Evolutionary conservation across 768 basidiomycete genomes (phyloP), one percentile per base, ranked within the genome.

Genomic region (Saitozyma podzolica): DNA sequence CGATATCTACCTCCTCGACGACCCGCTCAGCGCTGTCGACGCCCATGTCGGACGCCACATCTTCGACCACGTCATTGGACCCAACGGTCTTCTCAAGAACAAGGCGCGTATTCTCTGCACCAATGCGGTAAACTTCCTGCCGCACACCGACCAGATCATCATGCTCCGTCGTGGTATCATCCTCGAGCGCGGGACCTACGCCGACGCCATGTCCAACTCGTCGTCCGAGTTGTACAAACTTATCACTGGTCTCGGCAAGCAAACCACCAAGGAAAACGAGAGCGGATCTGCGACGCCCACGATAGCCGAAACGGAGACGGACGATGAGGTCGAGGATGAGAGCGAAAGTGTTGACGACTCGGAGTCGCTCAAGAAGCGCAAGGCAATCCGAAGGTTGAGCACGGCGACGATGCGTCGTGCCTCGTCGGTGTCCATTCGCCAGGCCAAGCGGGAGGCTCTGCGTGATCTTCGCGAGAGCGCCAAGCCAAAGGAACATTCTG

Each of bases 1-100:
- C 0, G 94, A 98, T 77, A 77, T 96, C 85, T 92, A 89, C 53
- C 84, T 97, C 1, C 83, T 97, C 6, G 95, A 97, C 68, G 94
- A 98, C 65, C 92, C 92, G 48, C 83, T 97, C 41, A 88, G 90
- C 37, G 80, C 81, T 10, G 78, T 89, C 84, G 41, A 75, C 41
- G 73, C 73, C 11, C 75, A 77, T 54, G 73, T 77, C 48, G 74
- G 74, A 17, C 67, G 70, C 48, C 73, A 68, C 16, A 58, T 70
- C 51, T 55, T 63, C 89, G 91, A 92, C 69, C 84, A 90, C 54
- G 89, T 94, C 47, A 88, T 95, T 59, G 92, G 92, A 2, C 91
- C 92, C 2, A 82, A 86, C 63, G 92, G 92, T 58, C 70, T 95
- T 0, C 85, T 95, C 41, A 85, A 89, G 8, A 84, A 85, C 14